Conservation (phyloP, 179 eudicot species). For the Gypsophila paniculata region DNA sequence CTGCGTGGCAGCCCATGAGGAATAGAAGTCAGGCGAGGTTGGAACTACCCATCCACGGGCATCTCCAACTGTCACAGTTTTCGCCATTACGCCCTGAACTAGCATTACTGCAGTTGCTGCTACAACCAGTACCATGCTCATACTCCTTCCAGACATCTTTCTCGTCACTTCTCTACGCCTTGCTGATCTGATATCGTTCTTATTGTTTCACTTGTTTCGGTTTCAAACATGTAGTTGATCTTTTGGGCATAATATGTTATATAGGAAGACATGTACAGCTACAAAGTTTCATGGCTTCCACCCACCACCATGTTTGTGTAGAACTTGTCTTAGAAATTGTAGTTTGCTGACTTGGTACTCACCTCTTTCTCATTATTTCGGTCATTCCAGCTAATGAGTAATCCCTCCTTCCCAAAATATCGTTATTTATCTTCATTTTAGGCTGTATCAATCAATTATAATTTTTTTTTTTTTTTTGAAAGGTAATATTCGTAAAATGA, state of each 20-base stretch:
- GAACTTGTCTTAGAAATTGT: neutral
- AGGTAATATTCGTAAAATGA: too few species aligned
- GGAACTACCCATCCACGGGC: conserved; percentile 34
- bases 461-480: too few species aligned
- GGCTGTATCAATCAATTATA: too few species aligned
- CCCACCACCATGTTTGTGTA: conserved; percentile 12
- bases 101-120: conserved; percentile 9
- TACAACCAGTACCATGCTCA: neutral
- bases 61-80: conserved; percentile 32
- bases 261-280: neutral
- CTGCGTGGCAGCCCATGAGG: conserved; percentile 38
- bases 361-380: too few species aligned
- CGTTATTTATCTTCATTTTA: too few species aligned
- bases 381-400: neutral
- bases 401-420: too few species aligned
- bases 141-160: conserved; percentile 14
- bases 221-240: neutral
- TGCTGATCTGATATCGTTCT: conserved; percentile 7
- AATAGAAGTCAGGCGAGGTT: conserved; percentile 19
- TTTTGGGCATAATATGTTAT: neutral
- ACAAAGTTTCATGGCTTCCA: conserved; percentile 13
- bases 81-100: conserved; percentile 21
- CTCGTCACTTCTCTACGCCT: neutral
- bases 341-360: neutral
- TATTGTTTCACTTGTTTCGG: neutral